Conservation (phyloP, 2,329 filamentous ascomycete genomes). For the Sclerotinia glacialis region DNA sequence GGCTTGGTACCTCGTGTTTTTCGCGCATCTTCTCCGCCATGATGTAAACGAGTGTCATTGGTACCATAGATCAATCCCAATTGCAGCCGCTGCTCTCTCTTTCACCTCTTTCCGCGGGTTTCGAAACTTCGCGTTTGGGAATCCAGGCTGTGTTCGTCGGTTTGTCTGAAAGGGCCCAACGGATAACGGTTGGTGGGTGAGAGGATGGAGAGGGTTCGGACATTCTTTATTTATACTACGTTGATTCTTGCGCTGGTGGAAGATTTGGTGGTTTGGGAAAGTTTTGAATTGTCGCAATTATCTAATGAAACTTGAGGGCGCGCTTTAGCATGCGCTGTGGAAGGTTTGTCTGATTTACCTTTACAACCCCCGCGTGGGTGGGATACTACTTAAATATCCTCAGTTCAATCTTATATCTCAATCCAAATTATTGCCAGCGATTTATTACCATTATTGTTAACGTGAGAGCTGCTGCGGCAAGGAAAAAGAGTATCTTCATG, state of each 20-base stretch:
- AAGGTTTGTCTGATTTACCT: background rate
- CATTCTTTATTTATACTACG: conserved; percentile 40
- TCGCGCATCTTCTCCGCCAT: conserved; percentile 25
- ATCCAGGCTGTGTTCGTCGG: conserved; percentile 25
- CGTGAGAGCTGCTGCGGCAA: background rate
- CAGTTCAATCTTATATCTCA: background rate
- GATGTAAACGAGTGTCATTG: conserved; percentile 40
- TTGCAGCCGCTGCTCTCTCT: conserved; percentile 63
- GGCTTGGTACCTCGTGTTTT: conserved; percentile 33
- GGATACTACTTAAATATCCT: background rate
- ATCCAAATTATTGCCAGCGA: background rate
- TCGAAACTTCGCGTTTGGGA: conserved; percentile 26
- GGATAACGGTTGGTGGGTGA: conserved; percentile 31
- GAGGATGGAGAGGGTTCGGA: conserved; percentile 51
- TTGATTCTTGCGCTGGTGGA: background rate
- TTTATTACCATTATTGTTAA: background rate
- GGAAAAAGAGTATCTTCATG: background rate
- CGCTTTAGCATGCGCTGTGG: background rate
- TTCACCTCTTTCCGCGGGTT: conserved; percentile 42
- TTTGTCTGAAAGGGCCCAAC: conserved; percentile 36
- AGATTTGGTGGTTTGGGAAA: background rate
- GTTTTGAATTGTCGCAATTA: background rate
- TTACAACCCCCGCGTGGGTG: too few species aligned
- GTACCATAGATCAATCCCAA: conserved; percentile 53
- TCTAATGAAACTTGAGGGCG: background rate